Base-by-base conservation (phyloP, 73 alveolate genomes). In the Blepharisma stoltei region DNA sequence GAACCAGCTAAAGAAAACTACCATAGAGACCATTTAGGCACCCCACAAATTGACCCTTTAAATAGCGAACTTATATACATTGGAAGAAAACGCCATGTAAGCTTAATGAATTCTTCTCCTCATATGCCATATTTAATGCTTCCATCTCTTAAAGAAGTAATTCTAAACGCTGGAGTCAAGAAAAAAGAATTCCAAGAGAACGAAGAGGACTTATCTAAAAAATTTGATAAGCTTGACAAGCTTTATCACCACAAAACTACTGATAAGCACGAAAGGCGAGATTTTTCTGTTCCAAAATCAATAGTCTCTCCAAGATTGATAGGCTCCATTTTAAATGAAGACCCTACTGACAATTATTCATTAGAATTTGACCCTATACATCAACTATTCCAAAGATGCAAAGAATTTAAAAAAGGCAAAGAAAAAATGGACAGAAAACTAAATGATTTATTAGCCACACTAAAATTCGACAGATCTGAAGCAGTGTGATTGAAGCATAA, bases 391-490 rank as follows among this genome's bases (percentile, higher is more conserved):
- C 46, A 60, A 25, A 60, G 73, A 60, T 60, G n/a, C 14, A 14
- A 38, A 25, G 73, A 60, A 60, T 60, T 60, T 25, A 38, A 60
- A 14, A 25, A 60, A 8, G 73, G 73, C 46, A 60, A 60, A 60
- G 73, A 60, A 60, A 60, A 60, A 60, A 0, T 60, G 73, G 23
- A 60, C 14, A 20, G 14, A 8, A n/a, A 60, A 38, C 4, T 60
- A 20, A 60, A 14, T 20, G 73, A 60, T 9, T 14, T 60, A 18
- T 25, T 60, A 18, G 37, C 73, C 4, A 60, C 73, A 18, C 47
- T 14, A 60, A 60, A 60, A 60, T 60, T 14, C 46, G 73, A 60
- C 5, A 60, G 73, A 60, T 38, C 73, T 60, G 73, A 60, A 60
- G 14, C 73, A 9, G 23, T 60, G 2, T 5, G 73, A 38, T 25